phyloP scores from a whole-genome alignment of 2,329 filamentous ascomycete genomes.

The Aspergillus brasiliensis region DNA sequence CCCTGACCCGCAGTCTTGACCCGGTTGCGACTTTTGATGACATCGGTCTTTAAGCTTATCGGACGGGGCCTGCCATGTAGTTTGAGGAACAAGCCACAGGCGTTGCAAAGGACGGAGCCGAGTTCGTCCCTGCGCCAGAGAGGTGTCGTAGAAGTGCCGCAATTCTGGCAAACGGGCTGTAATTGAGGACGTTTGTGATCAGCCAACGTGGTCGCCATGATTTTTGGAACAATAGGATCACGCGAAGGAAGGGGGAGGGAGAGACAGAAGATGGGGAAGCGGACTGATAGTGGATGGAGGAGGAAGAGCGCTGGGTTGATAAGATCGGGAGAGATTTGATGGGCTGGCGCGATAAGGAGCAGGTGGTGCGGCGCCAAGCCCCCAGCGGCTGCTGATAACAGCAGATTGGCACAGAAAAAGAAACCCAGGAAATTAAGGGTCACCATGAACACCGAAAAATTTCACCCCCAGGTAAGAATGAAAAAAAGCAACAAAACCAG shows the following conservation, averaged over 20 bases:
- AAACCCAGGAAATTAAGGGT: constrained; percentile 20
- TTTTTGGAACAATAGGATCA: constrained; percentile 19
- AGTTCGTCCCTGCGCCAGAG: constrained; percentile 97
- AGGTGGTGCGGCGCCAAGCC: constrained; percentile 42
- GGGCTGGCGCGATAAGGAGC: constrained; percentile 51
- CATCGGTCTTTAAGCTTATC: constrained; percentile 96
- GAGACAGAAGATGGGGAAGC: constrained; percentile 22
- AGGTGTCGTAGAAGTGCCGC: constrained; percentile 90
- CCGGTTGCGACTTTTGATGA: constrained; percentile 98
- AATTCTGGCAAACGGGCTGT: constrained; percentile 97
- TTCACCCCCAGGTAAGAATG: not conserved
- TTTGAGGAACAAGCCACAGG: constrained; percentile 96
- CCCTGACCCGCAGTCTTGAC: constrained; percentile 85
- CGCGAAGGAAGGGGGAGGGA: constrained; percentile 23
- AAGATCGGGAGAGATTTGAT: constrained; percentile 48
- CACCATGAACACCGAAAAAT: constrained; percentile 7
- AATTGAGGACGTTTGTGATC: constrained; percentile 60
- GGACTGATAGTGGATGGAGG: constrained; percentile 29
- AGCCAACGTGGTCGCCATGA: constrained; percentile 52
- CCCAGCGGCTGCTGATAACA: constrained; percentile 34
- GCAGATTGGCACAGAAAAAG: constrained; percentile 28
- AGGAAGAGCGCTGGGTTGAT: constrained; percentile 33
- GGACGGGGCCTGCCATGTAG: constrained; percentile 89
- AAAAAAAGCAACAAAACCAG: constrained; percentile 22
- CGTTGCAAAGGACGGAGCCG: constrained; percentile 95